Evolutionary conservation across 2,329 filamentous ascomycete species (phyloP).

Genomic region (Thermomyces lanuginosus): DNA sequence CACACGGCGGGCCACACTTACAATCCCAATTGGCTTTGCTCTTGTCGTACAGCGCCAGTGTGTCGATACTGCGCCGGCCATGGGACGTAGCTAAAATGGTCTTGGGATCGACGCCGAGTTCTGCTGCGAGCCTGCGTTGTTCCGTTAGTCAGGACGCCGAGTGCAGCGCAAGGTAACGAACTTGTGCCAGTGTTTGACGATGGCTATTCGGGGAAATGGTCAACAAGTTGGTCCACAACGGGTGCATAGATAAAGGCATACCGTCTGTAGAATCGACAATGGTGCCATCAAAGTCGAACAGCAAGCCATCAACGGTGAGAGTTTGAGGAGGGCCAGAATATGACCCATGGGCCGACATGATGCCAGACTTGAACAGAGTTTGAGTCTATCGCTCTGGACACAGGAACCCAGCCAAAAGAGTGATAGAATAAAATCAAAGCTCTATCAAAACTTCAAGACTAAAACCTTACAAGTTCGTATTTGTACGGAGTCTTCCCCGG

Average conservation of each 20-base stretch:
- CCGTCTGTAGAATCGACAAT: slow-evolving; percentile 33
- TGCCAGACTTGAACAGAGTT: slow-evolving; percentile 4
- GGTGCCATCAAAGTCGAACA: slow-evolving; percentile 35
- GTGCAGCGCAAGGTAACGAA: no score
- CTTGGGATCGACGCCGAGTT: slow-evolving; percentile 70
- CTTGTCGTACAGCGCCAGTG: slow-evolving; percentile 60
- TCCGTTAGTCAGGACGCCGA: no score
- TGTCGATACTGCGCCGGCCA: slow-evolving; percentile 76
- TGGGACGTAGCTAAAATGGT: slow-evolving; percentile 83
- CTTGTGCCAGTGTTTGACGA: slow-evolving; percentile 48
- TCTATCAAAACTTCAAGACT: no score
- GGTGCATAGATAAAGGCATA: slow-evolving; percentile 14
- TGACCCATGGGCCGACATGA: slow-evolving; percentile 18
- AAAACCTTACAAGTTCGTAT: no score
- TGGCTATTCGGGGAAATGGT: slow-evolving; percentile 36
- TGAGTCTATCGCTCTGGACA: not conserved
- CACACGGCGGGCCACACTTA: slow-evolving; percentile 33
- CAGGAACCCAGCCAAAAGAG: no score
- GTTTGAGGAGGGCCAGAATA: slow-evolving; percentile 27
- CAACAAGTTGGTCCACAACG: slow-evolving; percentile 35
- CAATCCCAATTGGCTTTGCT: slow-evolving; percentile 87
- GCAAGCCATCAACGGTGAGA: slow-evolving; percentile 25
- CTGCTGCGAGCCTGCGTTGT: slow-evolving; percentile 46
- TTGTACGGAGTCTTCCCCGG: no score
- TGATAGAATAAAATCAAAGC: no score